A percentile compares a stretch with the other conserved stretches of the same genome.
Evolutionary conservation across 495 filamentous ascomycete genomes (phyloP).

Genomic region (Cenococcum geophilum): DNA sequence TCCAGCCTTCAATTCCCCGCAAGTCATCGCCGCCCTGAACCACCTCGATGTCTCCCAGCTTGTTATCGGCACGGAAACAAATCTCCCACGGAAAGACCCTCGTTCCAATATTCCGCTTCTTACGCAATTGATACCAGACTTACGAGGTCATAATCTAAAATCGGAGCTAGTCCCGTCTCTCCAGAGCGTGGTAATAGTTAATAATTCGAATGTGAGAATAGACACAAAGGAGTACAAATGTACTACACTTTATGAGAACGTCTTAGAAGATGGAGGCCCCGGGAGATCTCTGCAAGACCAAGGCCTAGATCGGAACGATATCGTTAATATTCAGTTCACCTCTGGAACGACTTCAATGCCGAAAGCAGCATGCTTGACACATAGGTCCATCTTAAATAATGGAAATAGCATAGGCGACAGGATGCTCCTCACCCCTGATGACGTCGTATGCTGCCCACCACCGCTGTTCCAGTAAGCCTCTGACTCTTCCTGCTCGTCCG

Average conservation of each 20-base stretch:
- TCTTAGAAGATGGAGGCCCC: slow-evolving; percentile 46
- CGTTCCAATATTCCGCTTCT: slow-evolving; percentile 71
- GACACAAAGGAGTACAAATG: slow-evolving; percentile 44
- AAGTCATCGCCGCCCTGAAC: slow-evolving; percentile 69
- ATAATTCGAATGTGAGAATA: slow-evolving; percentile 66
- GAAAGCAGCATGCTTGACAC: slow-evolving; percentile 86
- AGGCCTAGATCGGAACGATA: slow-evolving; percentile 58
- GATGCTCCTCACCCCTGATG: slow-evolving; percentile 67
- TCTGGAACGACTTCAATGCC: slow-evolving; percentile 84
- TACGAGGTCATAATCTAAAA: slow-evolving; percentile 48
- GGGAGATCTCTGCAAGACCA: slow-evolving; percentile 36
- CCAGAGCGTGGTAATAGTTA: slow-evolving; percentile 63
- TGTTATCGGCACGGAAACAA: slow-evolving; percentile 78
- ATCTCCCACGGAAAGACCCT: slow-evolving; percentile 72
- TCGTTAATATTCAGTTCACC: slow-evolving; percentile 95
- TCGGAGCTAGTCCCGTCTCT: slow-evolving; percentile 65
- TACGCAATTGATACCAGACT: slow-evolving; percentile 55
- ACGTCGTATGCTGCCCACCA: slow-evolving; percentile 79
- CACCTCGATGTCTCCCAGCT: slow-evolving; percentile 72
- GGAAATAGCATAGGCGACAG: slow-evolving; percentile 72
- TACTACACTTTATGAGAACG: slow-evolving; percentile 51
- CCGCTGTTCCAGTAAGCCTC: slow-evolving; percentile 65
- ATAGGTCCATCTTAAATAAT: slow-evolving; percentile 85
- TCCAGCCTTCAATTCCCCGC: slow-evolving; percentile 75
- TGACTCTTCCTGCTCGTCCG: neutral